Conservation (phyloP, 257 asterid species). For the Euphrasia confusa region DNA sequence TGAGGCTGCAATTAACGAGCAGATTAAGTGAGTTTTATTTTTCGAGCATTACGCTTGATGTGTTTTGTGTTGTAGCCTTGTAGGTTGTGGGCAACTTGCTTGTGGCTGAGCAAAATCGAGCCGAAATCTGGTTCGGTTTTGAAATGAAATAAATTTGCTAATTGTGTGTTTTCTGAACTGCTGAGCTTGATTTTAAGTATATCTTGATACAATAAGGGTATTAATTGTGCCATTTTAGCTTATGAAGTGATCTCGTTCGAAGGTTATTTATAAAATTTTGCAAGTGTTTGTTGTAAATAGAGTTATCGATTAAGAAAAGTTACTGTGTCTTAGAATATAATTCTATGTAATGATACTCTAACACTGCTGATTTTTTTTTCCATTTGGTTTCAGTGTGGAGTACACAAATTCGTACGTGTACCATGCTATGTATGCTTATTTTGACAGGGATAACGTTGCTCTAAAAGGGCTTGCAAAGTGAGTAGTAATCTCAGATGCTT, state of each 20-base stretch:
- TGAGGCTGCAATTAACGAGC: conserved; percentile 76
- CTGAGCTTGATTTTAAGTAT: background rate
- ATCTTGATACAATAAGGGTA: background rate
- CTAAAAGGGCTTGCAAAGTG: conserved; percentile 87
- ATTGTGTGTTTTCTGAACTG: background rate
- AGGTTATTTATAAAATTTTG: no score
- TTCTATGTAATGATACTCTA: no score
- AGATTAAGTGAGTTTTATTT: conserved; percentile 60
- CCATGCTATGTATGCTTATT: conserved; percentile 70
- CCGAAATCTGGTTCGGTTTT: no score
- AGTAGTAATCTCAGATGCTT: conserved; percentile 7
- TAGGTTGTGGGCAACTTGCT: no score
- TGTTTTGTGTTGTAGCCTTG: no score
- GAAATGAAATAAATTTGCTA: no score
- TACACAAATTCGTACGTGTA: conserved; percentile 70
- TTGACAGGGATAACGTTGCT: conserved; percentile 86
- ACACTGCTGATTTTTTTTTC: conserved; percentile 21
- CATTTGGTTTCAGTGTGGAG: conserved; percentile 59
- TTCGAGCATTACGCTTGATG: no score
- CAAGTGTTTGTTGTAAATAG: no score
- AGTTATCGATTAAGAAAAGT: no score
- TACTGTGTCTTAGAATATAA: no score
- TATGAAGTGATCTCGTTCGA: background rate
- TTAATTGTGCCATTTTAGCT: conserved; percentile 1
- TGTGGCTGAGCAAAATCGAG: no score